Conservation (phyloP, 2,329 filamentous ascomycete species). For the Aureobasidium mangrovei region DNA sequence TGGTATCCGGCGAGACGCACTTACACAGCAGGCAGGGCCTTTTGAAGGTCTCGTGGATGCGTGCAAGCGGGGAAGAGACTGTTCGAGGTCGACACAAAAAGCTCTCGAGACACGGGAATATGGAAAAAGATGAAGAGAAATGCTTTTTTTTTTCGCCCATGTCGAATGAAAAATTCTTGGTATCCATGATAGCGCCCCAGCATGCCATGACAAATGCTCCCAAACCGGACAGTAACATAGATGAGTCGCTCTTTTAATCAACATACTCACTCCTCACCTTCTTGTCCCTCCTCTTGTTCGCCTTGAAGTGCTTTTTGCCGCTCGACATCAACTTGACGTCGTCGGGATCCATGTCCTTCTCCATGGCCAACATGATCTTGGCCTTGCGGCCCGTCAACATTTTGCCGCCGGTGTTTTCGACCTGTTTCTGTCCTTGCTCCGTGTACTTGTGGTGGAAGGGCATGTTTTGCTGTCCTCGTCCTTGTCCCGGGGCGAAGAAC, state of each 20-base stretch:
- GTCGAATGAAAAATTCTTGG: too few species aligned
- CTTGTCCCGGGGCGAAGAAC: conserved; percentile 69
- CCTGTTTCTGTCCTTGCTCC: conserved; percentile 56
- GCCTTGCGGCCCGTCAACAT: conserved; percentile 76
- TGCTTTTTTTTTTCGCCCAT: too few species aligned
- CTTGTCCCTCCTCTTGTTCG: conserved; percentile 46
- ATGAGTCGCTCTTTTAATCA: neutral
- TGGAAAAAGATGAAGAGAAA: too few species aligned
- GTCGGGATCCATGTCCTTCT: conserved; percentile 74
- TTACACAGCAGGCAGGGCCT: too few species aligned
- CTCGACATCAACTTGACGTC: conserved; percentile 23
- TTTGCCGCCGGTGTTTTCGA: conserved; percentile 43
- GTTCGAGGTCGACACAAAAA: too few species aligned
- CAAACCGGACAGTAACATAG: too few species aligned
- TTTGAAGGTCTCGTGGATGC: too few species aligned
- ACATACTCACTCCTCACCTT: conserved; percentile 20
- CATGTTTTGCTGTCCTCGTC: conserved; percentile 57
- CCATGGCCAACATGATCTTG: conserved; percentile 68
- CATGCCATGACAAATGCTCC: too few species aligned
- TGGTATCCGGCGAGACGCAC: too few species aligned
- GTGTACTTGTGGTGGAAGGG: conserved; percentile 89
- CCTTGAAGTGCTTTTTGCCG: conserved; percentile 93
- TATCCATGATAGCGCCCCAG: too few species aligned
- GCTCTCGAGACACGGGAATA: too few species aligned
- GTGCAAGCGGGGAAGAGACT: too few species aligned